Percentiles rank a stretch among this genome's conserved stretches.
Conservation (phyloP, 202 grass and related monocot genomes). For the Setaria italica region DNA sequence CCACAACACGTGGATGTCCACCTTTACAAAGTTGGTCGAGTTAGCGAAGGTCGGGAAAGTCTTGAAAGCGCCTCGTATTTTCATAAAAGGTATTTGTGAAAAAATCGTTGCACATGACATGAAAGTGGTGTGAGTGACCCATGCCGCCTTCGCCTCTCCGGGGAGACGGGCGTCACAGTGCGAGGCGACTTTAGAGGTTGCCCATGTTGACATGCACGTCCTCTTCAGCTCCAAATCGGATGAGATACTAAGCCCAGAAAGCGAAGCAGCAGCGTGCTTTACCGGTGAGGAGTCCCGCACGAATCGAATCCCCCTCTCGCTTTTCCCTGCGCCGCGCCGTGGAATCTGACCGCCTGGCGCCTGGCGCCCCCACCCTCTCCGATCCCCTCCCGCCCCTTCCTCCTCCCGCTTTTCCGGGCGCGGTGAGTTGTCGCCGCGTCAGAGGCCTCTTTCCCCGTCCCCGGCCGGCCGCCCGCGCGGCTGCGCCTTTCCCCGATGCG, state of each 20-base stretch:
- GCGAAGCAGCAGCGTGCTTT: not conserved
- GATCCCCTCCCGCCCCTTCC: not conserved
- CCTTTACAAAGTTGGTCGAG: no score
- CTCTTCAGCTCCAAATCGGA: not conserved
- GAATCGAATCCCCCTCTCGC: not conserved
- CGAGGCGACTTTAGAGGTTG: not conserved
- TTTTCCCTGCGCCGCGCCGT: not conserved
- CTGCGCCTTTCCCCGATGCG: not conserved
- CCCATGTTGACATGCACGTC: not conserved
- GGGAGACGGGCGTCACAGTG: not conserved
- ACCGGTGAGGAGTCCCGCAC: not conserved
- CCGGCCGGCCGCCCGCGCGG: not conserved
- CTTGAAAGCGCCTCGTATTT: not conserved
- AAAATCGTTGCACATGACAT: no score
- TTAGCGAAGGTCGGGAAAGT: no score
- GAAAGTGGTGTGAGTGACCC: no score
- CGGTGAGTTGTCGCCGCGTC: constrained; percentile 49
- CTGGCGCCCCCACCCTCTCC: not conserved
- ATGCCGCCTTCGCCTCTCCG: not conserved
- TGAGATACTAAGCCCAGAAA: not conserved
- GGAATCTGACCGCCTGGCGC: not conserved
- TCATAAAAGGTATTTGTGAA: not conserved
- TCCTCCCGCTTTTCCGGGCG: not conserved
- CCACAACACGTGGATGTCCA: no score
- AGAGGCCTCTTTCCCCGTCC: not conserved